Percentiles rank a stretch among this genome's conserved stretches.
Evolutionary conservation across 129 eudicot genomes (phyloP).

Genomic region (Deinandra increscens): DNA sequence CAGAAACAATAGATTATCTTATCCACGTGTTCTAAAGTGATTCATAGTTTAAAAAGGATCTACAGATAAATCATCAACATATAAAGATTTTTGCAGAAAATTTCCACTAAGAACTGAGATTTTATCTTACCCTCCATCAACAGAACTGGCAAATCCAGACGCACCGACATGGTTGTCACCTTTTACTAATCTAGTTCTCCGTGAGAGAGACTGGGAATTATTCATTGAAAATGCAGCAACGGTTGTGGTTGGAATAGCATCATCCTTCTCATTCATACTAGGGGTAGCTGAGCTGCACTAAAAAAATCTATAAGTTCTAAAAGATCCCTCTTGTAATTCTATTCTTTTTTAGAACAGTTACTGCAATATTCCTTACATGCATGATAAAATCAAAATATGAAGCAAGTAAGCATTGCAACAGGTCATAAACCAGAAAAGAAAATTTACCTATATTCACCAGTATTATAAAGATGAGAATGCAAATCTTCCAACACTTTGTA

Average conservation of each 20-base stretch:
- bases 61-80: not conserved
- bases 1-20: constrained; percentile 16
- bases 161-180: constrained; percentile 62
- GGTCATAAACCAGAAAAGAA: constrained; percentile 17
- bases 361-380: not conserved
- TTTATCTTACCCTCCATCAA: constrained; percentile 77
- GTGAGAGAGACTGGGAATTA: constrained; percentile 76
- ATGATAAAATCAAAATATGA: constrained; percentile 3
- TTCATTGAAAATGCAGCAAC: constrained; percentile 60
- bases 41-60: constrained; percentile 7
- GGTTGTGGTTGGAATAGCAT: constrained; percentile 74
- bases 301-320: constrained; percentile 30
- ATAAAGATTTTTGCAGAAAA: constrained; percentile 6
- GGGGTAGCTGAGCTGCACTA: constrained; percentile 75
- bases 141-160: constrained; percentile 58
- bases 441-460: constrained; percentile 84
- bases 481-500: constrained; percentile 89
- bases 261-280: constrained; percentile 71
- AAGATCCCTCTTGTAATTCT: constrained; percentile 15
- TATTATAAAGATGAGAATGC: constrained; percentile 96
- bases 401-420: constrained; percentile 18
- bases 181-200: constrained; percentile 75
- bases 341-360: not conserved
- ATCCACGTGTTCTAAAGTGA: constrained; percentile 1
- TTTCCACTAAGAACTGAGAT: constrained; percentile 16